phyloP scores from a whole-genome alignment of 2,329 filamentous ascomycete genomes.

The Verticillium tricorpus region DNA sequence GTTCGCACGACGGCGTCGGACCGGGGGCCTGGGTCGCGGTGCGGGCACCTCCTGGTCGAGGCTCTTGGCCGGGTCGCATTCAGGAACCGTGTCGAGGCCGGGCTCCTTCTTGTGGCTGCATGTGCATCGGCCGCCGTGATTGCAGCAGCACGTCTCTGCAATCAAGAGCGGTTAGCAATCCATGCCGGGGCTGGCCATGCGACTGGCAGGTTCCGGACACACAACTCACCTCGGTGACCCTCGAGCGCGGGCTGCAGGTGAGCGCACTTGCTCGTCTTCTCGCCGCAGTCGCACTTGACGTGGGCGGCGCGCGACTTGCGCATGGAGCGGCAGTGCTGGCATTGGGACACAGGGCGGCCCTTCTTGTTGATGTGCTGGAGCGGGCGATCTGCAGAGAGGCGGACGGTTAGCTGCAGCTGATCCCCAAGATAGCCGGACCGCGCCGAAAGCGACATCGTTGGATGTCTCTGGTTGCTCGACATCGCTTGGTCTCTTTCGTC shows the following conservation, averaged over 20 bases:
- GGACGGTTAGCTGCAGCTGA: slow-evolving; percentile 17
- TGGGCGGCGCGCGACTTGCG: slow-evolving; percentile 95
- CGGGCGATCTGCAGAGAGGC: slow-evolving; percentile 64
- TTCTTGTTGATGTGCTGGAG: slow-evolving; percentile 96
- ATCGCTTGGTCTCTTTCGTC: background rate
- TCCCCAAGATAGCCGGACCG: slow-evolving; percentile 6
- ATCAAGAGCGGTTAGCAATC: background rate
- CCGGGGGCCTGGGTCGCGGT: slow-evolving; percentile 34
- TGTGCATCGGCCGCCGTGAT: slow-evolving; percentile 63
- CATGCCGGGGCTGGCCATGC: background rate
- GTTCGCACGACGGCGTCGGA: slow-evolving; percentile 53
- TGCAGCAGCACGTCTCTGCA: slow-evolving; percentile 64
- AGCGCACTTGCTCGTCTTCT: slow-evolving; percentile 73
- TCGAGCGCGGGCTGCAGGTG: slow-evolving; percentile 54
- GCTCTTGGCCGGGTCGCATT: slow-evolving; percentile 45
- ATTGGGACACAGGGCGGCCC: slow-evolving; percentile 95
- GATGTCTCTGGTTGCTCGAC: background rate
- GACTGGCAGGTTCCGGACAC: slow-evolving; percentile 13
- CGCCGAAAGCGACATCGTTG: slow-evolving; percentile 6
- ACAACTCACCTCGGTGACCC: slow-evolving; percentile 53
- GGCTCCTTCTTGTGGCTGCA: slow-evolving; percentile 61
- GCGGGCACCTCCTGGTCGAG: slow-evolving; percentile 36
- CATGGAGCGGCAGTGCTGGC: slow-evolving; percentile 90
- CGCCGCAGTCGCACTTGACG: slow-evolving; percentile 93
- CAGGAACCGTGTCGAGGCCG: slow-evolving; percentile 56